phyloP scores from a whole-genome alignment of 495 filamentous ascomycete genomes.

The Astrocystis sublimbata region DNA sequence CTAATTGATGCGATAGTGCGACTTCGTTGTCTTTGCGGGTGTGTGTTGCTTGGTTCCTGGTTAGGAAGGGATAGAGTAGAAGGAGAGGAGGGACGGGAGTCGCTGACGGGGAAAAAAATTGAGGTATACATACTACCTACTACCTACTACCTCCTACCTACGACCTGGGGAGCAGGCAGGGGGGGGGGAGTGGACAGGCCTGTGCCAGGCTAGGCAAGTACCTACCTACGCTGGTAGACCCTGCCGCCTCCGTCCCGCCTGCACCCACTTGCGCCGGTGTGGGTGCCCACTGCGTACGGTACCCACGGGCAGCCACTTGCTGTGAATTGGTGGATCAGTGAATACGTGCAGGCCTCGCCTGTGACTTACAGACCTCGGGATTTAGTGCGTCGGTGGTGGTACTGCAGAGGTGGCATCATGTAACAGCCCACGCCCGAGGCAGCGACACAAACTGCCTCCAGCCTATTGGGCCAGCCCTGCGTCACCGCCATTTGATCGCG shows the following conservation, averaged over 20 bases:
- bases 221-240: too few species aligned
- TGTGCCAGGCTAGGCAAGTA: too few species aligned
- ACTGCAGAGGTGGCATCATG: slow-evolving; percentile 7
- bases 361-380: too few species aligned
- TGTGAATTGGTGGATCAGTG: too few species aligned
- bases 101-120: slow-evolving; percentile 37
- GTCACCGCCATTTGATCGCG: slow-evolving; percentile 36
- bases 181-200: too few species aligned
- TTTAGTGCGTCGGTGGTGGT: not conserved
- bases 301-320: not conserved
- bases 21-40: slow-evolving; percentile 66
- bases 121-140: slow-evolving; percentile 20
- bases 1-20: slow-evolving; percentile 51
- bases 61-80: slow-evolving; percentile 30
- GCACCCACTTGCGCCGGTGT: slow-evolving; percentile 10
- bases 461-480: slow-evolving; percentile 16
- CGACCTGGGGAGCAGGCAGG: too few species aligned
- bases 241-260: slow-evolving; percentile 5
- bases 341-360: too few species aligned
- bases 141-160: too few species aligned
- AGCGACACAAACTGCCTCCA: not conserved
- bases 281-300: not conserved
- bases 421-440: not conserved
- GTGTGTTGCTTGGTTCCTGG: slow-evolving; percentile 35
- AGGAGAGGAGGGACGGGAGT: slow-evolving; percentile 32